Evolutionary conservation across 768 basidiomycete species (phyloP).

Genomic region (Naganishia vishniacii): DNA sequence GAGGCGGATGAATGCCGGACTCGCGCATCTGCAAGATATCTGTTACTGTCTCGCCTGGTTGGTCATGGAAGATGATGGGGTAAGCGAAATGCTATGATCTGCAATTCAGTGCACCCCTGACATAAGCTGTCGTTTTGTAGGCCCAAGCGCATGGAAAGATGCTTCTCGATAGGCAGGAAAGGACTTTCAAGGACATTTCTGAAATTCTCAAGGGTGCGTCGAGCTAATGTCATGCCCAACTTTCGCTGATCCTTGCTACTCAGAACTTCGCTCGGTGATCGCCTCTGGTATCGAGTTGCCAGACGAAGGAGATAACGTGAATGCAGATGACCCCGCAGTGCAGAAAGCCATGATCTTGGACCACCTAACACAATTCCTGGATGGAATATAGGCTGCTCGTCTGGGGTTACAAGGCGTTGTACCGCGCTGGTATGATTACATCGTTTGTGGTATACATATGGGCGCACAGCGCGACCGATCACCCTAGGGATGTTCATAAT

Average conservation of each 20-base stretch:
- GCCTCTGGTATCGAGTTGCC: conserved; percentile 14
- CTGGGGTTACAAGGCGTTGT: too few relatives aligned
- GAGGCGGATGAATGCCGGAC: conserved; percentile 75
- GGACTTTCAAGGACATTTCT: conserved; percentile 66
- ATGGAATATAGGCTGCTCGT: conserved; percentile 8
- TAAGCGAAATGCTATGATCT: conserved; percentile 51
- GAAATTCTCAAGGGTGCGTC: conserved; percentile 64
- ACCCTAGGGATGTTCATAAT: too few relatives aligned
- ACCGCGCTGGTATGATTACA: too few relatives aligned
- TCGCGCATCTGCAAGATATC: conserved; percentile 81
- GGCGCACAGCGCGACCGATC: too few relatives aligned
- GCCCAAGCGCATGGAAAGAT: conserved; percentile 67
- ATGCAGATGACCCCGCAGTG: conserved; percentile 12
- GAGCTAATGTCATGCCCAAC: neutral
- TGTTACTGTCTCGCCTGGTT: conserved; percentile 95
- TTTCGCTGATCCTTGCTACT: neutral
- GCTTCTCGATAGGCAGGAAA: conserved; percentile 69
- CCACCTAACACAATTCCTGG: conserved; percentile 17
- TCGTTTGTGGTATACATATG: too few relatives aligned
- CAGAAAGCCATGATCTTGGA: conserved; percentile 22
- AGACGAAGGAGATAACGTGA: neutral
- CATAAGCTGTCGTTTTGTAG: conserved; percentile 50
- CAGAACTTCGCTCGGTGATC: conserved; percentile 19
- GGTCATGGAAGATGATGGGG: conserved; percentile 96
- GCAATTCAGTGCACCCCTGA: conserved; percentile 6